Evolutionary conservation across 805 yeast genomes (phyloP).

Genomic region (Lipomyces yamadae): DNA sequence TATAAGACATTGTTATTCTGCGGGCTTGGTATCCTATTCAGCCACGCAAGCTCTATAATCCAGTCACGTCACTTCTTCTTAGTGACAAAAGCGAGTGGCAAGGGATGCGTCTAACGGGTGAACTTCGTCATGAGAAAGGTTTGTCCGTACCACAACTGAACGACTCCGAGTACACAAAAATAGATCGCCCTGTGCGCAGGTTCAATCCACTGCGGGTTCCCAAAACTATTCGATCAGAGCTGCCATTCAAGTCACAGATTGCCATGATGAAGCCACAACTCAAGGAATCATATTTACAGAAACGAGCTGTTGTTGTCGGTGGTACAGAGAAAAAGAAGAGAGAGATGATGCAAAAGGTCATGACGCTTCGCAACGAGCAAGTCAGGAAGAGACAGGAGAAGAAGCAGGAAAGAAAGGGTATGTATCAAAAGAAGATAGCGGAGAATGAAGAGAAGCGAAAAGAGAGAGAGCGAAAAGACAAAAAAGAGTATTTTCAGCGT

Average conservation of each 20-base stretch:
- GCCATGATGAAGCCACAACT: conserved; percentile 75
- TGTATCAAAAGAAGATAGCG: conserved; percentile 74
- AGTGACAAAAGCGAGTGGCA: conserved; percentile 84
- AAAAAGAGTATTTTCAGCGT: conserved; percentile 79
- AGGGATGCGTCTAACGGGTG: conserved; percentile 96
- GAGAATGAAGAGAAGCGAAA: conserved; percentile 69
- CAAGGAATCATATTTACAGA: conserved; percentile 76
- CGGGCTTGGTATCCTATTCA: conserved; percentile 97
- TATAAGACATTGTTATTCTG: conserved; percentile 74
- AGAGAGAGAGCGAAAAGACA: conserved; percentile 81
- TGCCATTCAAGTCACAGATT: conserved; percentile 93
- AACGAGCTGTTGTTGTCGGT: conserved; percentile 90
- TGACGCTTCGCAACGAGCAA: conserved; percentile 83
- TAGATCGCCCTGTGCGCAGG: conserved; percentile 81
- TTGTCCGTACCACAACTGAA: conserved; percentile 64
- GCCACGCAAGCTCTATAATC: conserved; percentile 89
- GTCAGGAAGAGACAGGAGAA: conserved; percentile 75
- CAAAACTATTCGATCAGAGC: conserved; percentile 67
- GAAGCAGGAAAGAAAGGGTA: conserved; percentile 75
- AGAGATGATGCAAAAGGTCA: conserved; percentile 81
- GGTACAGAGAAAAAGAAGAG: conserved; percentile 80
- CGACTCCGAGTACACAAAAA: conserved; percentile 63
- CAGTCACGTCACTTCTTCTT: conserved; percentile 87
- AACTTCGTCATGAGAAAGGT: conserved; percentile 77
- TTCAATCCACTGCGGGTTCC: conserved; percentile 92